A percentile compares a stretch with the other conserved stretches of the same genome.
These are phyloP conservation scores for Phytophthora idaei DNA, from an alignment of 352 stramenopile species.

Conservation along the genomic window DNA sequence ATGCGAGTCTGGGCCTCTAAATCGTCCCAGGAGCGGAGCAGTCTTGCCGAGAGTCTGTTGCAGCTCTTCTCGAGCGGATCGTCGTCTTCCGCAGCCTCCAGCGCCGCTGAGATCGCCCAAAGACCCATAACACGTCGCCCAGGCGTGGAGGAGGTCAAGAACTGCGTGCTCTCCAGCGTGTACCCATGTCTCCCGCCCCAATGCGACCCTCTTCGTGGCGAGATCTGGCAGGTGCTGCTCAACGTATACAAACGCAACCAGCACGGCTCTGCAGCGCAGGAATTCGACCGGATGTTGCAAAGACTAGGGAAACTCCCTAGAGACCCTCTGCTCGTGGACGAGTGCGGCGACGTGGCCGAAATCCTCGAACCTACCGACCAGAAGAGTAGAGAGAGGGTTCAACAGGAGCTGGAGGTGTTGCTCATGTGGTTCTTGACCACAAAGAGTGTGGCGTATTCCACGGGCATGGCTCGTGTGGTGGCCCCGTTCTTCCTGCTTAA, in stretches of 20 bases:
- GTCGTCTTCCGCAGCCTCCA: slow-evolving; percentile 19
- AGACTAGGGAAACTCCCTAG: slow-evolving; percentile 67
- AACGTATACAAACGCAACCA: slow-evolving; percentile 85
- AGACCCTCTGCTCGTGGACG: slow-evolving; percentile 62
- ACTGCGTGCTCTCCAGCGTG: slow-evolving; percentile 56
- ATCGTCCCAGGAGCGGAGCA: slow-evolving; percentile 55
- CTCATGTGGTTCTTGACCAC: slow-evolving; percentile 85
- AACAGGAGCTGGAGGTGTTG: slow-evolving; percentile 75
- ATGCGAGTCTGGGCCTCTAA: slow-evolving; percentile 68
- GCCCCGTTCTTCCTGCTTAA: slow-evolving; percentile 76
- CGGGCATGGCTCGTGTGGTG: slow-evolving; percentile 78
- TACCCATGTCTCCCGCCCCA: slow-evolving; percentile 59
- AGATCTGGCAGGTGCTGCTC: slow-evolving; percentile 85
- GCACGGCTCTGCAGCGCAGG: slow-evolving; percentile 65
- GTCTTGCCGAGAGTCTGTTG: slow-evolving; percentile 56
- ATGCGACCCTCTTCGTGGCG: slow-evolving; percentile 55
- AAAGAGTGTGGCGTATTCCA: slow-evolving; percentile 75
- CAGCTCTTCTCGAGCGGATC: slow-evolving; percentile 66
- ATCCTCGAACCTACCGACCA: slow-evolving; percentile 37
- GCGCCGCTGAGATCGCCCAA: slow-evolving; percentile 23
- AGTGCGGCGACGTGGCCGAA: slow-evolving; percentile 54
- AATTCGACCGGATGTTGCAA: slow-evolving; percentile 77
- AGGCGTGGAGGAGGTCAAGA: slow-evolving; percentile 73
- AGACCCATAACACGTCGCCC: slow-evolving; percentile 72
- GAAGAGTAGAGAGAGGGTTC: slow-evolving; percentile 38